Conservation (phyloP, 2,329 filamentous ascomycete species). For the Clarireedia paspali region DNA sequence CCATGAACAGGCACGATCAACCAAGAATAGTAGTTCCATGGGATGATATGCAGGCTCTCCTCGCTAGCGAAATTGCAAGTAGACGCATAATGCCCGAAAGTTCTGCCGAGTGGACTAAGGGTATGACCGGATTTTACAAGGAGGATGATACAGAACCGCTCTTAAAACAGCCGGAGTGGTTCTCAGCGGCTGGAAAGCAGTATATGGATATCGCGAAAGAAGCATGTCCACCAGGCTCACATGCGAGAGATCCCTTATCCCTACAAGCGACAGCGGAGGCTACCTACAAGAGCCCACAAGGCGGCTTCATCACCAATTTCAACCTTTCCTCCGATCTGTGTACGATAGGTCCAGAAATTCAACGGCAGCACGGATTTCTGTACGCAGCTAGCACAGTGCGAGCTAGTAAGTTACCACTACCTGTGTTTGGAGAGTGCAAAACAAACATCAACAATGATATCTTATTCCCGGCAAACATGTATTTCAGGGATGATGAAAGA, state of each 20-base stretch:
- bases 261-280: constrained; percentile 29
- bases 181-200: constrained; percentile 33
- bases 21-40: constrained; percentile 53
- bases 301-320: constrained; percentile 49
- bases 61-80: constrained; percentile 39
- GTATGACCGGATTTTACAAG: constrained; percentile 29
- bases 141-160: constrained; percentile 15
- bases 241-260: constrained; percentile 34
- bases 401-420: constrained; percentile 47
- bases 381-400: constrained; percentile 45
- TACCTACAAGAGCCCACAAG: constrained; percentile 37
- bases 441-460: constrained; percentile 57
- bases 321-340: constrained; percentile 52
- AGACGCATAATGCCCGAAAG: constrained; percentile 37
- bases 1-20: constrained; percentile 58
- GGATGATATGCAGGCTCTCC: constrained; percentile 44
- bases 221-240: constrained; percentile 49
- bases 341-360: constrained; percentile 42
- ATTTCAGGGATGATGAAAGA: constrained; percentile 47
- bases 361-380: constrained; percentile 47
- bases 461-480: constrained; percentile 57
- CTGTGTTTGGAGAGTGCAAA: constrained; percentile 56
- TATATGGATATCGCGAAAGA: constrained; percentile 54
- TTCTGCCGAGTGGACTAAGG: constrained; percentile 36
- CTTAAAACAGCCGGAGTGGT: constrained; percentile 21